phyloP scores from a whole-genome alignment of 192 early-diverging fungal genomes.

The Linnemannia hyalina region DNA sequence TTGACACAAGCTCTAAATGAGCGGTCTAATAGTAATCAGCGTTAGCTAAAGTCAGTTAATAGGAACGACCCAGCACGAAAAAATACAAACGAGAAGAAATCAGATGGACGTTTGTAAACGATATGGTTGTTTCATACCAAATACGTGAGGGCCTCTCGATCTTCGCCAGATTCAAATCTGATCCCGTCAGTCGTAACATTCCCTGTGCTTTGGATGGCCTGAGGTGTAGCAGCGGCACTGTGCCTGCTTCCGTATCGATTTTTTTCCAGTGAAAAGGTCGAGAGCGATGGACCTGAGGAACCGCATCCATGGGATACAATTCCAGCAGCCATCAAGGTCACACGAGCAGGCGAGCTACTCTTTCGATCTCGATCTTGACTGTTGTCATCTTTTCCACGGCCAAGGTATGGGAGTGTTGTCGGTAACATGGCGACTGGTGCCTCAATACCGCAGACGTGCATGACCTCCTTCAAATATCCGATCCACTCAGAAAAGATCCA shows the following conservation, averaged over 20 bases:
- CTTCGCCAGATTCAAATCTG: constrained; percentile 41
- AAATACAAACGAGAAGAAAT: background rate
- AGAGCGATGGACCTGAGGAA: constrained; percentile 12
- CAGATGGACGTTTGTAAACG: background rate
- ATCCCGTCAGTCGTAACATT: constrained; percentile 15
- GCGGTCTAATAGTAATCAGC: constrained; percentile 22
- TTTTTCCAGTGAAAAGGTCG: constrained; percentile 42
- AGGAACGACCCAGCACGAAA: background rate
- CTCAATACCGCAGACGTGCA: constrained; percentile 44
- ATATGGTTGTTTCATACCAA: constrained; percentile 22
- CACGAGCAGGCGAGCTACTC: background rate
- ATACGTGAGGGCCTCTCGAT: constrained; percentile 37
- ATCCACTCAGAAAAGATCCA: constrained; percentile 43
- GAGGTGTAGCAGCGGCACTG: constrained; percentile 1
- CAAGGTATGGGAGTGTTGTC: background rate
- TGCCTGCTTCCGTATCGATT: constrained; percentile 24
- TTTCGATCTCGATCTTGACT: background rate
- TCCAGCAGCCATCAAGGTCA: constrained; percentile 9
- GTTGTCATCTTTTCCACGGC: background rate
- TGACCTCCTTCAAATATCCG: constrained; percentile 35
- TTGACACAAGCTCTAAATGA: constrained; percentile 42
- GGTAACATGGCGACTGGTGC: background rate
- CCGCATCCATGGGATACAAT: constrained; percentile 6
- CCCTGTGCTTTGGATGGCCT: background rate
- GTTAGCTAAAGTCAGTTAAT: background rate